These are phyloP conservation scores for Yamadazyma triangularis DNA, from an alignment of 1,139 yeast species.

Conservation along the genomic window DNA sequence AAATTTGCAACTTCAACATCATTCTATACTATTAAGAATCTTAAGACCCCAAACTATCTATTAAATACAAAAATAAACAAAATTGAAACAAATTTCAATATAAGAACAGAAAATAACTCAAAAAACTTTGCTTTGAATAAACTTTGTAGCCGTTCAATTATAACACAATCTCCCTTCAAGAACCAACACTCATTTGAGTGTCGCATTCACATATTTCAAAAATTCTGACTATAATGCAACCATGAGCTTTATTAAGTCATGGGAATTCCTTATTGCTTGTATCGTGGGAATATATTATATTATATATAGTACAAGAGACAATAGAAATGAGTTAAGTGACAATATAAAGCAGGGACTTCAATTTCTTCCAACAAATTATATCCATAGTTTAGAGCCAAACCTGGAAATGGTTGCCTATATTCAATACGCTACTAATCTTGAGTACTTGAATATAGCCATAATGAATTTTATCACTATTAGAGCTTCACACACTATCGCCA, in stretches of 20 bases:
- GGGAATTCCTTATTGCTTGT: constrained; percentile 4
- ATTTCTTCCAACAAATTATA: constrained; percentile 2
- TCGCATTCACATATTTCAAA: too few relatives aligned
- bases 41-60: too few relatives aligned
- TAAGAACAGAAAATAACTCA: too few relatives aligned
- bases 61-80: too few relatives aligned
- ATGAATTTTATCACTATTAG: constrained; percentile 24
- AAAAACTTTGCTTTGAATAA: too few relatives aligned
- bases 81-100: too few relatives aligned
- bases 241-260: constrained; percentile 1
- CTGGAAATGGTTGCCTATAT: constrained; percentile 17
- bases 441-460: constrained; percentile 30
- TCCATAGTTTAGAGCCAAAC: not conserved
- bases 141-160: too few relatives aligned
- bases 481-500: constrained; percentile 16
- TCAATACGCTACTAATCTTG: constrained; percentile 34
- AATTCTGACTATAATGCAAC: too few relatives aligned
- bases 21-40: too few relatives aligned
- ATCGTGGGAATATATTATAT: constrained; percentile 2
- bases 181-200: too few relatives aligned
- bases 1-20: too few relatives aligned
- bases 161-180: too few relatives aligned
- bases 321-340: not conserved
- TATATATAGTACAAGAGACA: constrained; percentile 1
- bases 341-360: constrained; percentile 3